Evolutionary conservation across 768 basidiomycete species (phyloP), one percentile per base, ranked within the genome.

Genomic region (Dentipellis sp.): DNA sequence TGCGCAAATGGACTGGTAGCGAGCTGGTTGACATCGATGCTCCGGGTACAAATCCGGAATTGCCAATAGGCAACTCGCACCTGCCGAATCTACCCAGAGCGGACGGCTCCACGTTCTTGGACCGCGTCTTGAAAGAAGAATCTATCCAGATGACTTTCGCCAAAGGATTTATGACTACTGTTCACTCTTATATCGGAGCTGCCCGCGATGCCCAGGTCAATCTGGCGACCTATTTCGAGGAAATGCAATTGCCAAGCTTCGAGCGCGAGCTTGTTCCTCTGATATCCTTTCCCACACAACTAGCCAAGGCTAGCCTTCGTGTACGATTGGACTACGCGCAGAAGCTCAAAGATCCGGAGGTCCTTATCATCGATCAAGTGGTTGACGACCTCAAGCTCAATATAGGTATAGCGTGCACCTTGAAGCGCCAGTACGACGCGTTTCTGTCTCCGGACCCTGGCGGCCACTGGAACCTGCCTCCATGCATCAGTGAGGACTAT

Each of bases 101-200:
- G 83, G 86, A 86, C 62, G 83, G 85, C 19, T 84, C 85, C 17
- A 91, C 89, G 37, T 99, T 98, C 68, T 87, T 97, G 36, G 97
- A 97, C 68, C 83, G 93, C 29, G 74, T 97, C 22, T 78, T 97
- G 56, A 97, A 98, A 68, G 95, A 98, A 69, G 95, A 98, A 64
- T 87, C 87, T n/a, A 85, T 98, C 65, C 90, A 94, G 69, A 80
- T 87, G 58, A 93, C 91, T 9, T 97, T 99, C 68, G 92, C 94
- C 69, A 92, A 88, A 63, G 87, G 88, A 12, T 91, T 88, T 61
- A 77, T 93, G 63, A 84, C 83, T 40, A 92, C 90, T n/a, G 82
- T 95, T 7, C 88, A 93, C 68, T 75, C 83, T 12, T 88, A 94
- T 63, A 83, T 98, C 53, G 84, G 86, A 39, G 82, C 85, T 53